These are phyloP conservation scores for Arthrobotrys sphaeroides DNA, from an alignment of 2,329 filamentous ascomycete genomes.

Conservation along the genomic window DNA sequence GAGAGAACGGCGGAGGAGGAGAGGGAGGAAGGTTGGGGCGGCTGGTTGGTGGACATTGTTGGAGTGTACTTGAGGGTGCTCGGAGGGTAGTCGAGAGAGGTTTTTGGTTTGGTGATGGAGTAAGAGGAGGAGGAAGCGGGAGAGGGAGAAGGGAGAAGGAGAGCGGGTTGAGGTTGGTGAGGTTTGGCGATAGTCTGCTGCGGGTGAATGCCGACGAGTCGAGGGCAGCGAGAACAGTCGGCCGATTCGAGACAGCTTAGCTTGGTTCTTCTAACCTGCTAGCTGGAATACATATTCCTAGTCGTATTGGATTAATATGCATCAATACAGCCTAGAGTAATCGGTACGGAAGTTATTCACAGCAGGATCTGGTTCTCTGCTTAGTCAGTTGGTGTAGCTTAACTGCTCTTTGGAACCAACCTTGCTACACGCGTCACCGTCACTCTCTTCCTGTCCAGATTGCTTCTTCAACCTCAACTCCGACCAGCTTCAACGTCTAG, in stretches of 20 bases:
- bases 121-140: constrained; percentile 15
- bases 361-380: background rate
- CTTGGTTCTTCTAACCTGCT: no score
- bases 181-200: no score
- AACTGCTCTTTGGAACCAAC: constrained; percentile 6
- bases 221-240: no score
- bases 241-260: constrained; percentile 11
- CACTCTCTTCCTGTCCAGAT: constrained; percentile 20
- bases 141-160: constrained; percentile 7
- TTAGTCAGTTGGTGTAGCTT: background rate
- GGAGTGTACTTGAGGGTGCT: no score
- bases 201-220: background rate
- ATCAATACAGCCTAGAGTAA: no score
- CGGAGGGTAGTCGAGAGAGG: background rate
- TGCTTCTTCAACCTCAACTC: no score
- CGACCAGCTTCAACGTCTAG: no score
- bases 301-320: no score
- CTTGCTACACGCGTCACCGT: constrained; percentile 26
- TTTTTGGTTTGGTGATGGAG: constrained; percentile 4
- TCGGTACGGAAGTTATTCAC: no score
- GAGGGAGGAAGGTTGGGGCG: constrained; percentile 42
- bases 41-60: constrained; percentile 50
- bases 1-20: constrained; percentile 51
- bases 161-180: constrained; percentile 17
- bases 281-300: no score